Base-by-base conservation (phyloP, 495 filamentous ascomycete genomes). In the Penicillium paradoxum region DNA sequence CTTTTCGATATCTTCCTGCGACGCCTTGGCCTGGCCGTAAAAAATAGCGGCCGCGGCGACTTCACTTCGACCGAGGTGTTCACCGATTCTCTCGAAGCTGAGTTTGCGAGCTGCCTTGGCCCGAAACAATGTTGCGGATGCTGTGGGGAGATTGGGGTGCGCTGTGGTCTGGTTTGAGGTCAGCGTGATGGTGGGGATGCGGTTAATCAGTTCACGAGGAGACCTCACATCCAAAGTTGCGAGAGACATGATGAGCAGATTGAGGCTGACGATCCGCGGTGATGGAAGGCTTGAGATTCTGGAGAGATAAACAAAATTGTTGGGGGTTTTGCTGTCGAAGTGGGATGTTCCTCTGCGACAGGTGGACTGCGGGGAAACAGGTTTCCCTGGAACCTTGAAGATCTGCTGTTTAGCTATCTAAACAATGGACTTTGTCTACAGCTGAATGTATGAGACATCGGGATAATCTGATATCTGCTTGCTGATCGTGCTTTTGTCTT, bases 1-100 rank as follows among this genome's bases (percentile, higher is more conserved):
- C 56, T 83, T 87, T 32, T 74, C 67, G 51, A 92, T 83, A 60
- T 97, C 93, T 54, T 88, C 88, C 0, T 81, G 64, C 0, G 86
- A 88, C 1, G 93, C 89, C 51, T 81, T 82, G 5, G 90, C 85
- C 64, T 97, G 91, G 33, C 93, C 91, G 73, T 97, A 97, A 80
- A 98, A 97, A 51, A 98, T 74, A 0, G 92, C 93, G 1, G 93
- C 93, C 2, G 89, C 79, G 21, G 91, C 89, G 5, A 98, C 91
- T 69, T 98, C 93, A 58, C 85, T 83, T 44, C 93, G 90, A 11
- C 85, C 87, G 38, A 97, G 79, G 21, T 84, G 68, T 56, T 82
- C 64, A 19, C 81, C 90, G 63, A 98, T 93, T 18, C 80, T 66
- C 61, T 90, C 89, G 59, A 98, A 98, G 67, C 79, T 88, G 24